A percentile compares a stretch with the other conserved stretches of the same genome.
phyloP scores from a whole-genome alignment of 2,329 filamentous ascomycete genomes.

The Sphaceloma murrayae region DNA sequence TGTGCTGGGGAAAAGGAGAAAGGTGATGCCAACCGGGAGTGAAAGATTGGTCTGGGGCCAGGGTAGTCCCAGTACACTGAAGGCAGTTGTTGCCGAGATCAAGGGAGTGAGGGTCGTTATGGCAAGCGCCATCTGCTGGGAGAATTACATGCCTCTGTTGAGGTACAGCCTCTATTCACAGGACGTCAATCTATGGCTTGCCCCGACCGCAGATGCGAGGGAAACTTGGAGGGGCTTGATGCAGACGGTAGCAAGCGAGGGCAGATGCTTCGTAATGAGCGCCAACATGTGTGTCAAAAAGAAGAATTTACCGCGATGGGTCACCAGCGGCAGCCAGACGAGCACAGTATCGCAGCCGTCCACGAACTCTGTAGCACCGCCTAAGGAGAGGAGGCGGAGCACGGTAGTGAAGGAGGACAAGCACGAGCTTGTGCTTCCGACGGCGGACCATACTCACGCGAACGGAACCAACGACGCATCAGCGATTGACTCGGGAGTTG shows the following conservation, averaged over 20 bases:
- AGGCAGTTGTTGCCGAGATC: slow-evolving; percentile 69
- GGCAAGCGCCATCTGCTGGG: slow-evolving; percentile 88
- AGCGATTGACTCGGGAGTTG: background rate
- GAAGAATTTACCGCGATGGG: slow-evolving; percentile 50
- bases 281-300: slow-evolving; percentile 70
- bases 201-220: slow-evolving; percentile 76
- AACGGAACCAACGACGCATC: slow-evolving; percentile 16
- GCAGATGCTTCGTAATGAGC: slow-evolving; percentile 74
- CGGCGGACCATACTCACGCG: slow-evolving; percentile 20
- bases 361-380: too few species aligned
- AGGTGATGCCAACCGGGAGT: slow-evolving; percentile 82
- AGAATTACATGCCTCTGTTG: slow-evolving; percentile 89
- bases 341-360: too few species aligned
- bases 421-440: slow-evolving; percentile 45
- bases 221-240: slow-evolving; percentile 78
- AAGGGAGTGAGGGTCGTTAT: slow-evolving; percentile 71
- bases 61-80: slow-evolving; percentile 66
- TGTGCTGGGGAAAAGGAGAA: slow-evolving; percentile 72
- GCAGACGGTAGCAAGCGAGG: slow-evolving; percentile 71
- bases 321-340: slow-evolving; percentile 32
- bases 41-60: slow-evolving; percentile 86
- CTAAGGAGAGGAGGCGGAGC: slow-evolving; percentile 14
- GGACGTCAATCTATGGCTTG: slow-evolving; percentile 84
- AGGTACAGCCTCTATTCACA: slow-evolving; percentile 77
- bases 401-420: slow-evolving; percentile 37